Conservation (phyloP, 768 basidiomycete species). For the Hydnomerulius pinastri region DNA sequence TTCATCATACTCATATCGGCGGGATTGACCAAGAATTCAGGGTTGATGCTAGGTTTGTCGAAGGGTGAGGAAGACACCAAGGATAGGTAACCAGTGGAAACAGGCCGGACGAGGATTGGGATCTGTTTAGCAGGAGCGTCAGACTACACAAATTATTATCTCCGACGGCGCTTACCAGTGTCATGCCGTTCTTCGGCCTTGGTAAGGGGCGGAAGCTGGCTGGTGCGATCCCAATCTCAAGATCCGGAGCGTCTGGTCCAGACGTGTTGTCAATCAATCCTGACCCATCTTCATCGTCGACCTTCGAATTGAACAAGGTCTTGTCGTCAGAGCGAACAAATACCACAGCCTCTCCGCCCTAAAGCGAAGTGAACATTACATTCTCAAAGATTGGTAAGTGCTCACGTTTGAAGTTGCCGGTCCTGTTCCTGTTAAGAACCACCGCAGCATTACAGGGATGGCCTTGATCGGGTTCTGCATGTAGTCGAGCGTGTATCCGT, state of each 20-base stretch:
- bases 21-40: conserved; percentile 17
- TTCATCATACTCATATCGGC: conserved; percentile 19
- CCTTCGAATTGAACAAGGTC: conserved; percentile 7
- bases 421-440: conserved; percentile 35
- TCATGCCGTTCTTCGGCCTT: not conserved
- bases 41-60: conserved; percentile 15
- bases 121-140: not conserved
- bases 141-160: not conserved
- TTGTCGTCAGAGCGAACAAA: conserved; percentile 20
- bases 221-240: conserved; percentile 7
- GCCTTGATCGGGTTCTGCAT: conserved; percentile 1
- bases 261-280: conserved; percentile 7
- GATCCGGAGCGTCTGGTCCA: conserved; percentile 10
- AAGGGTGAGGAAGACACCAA: conserved; percentile 8
- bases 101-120: not conserved
- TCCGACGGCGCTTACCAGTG: not conserved
- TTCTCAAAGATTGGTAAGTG: not conserved
- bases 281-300: not conserved
- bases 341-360: conserved; percentile 17
- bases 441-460: conserved; percentile 1
- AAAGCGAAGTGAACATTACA: not conserved
- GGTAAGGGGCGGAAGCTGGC: not conserved
- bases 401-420: conserved; percentile 51
- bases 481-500: conserved; percentile 1
- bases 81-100: not conserved